phyloP scores from a whole-genome alignment of 163 green algal genomes.

The Picocystis sp. region DNA sequence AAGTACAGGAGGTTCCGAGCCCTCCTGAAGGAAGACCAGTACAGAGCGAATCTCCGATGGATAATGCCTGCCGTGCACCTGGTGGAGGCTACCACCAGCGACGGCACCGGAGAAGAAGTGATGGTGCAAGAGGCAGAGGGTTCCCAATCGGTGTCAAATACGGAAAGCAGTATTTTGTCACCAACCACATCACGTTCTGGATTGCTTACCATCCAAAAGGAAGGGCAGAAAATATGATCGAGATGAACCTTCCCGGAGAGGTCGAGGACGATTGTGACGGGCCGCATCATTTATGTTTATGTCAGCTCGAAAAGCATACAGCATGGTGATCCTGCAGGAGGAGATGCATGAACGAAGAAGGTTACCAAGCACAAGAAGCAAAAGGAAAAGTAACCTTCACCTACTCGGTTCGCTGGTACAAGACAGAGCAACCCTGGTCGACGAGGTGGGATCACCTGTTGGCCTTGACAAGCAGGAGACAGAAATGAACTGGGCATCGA shows the following conservation, averaged over 20 bases:
- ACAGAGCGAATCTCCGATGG: constrained; percentile 82
- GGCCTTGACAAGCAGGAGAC: constrained; percentile 33
- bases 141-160: constrained; percentile 16
- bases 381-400: too few species aligned
- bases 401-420: too few species aligned
- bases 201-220: neutral
- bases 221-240: too few species aligned
- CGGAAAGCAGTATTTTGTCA: constrained; percentile 17
- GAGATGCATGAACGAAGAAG: too few species aligned
- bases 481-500: constrained; percentile 87
- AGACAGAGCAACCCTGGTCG: constrained; percentile 61
- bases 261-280: too few species aligned
- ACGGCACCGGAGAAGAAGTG: constrained; percentile 1
- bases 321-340: too few species aligned
- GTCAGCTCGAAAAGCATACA: too few species aligned
- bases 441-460: constrained; percentile 89
- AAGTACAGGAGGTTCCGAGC: too few species aligned
- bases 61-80: constrained; percentile 63
- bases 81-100: neutral
- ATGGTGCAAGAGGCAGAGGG: constrained; percentile 5
- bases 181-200: constrained; percentile 18
- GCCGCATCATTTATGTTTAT: too few species aligned
- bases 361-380: too few species aligned
- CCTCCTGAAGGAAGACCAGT: constrained; percentile 34
- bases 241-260: too few species aligned